Percentiles rank a stretch among this genome's conserved stretches.
Conservation (phyloP, 148 eudicot genomes). For the Spergularia bocconei region DNA sequence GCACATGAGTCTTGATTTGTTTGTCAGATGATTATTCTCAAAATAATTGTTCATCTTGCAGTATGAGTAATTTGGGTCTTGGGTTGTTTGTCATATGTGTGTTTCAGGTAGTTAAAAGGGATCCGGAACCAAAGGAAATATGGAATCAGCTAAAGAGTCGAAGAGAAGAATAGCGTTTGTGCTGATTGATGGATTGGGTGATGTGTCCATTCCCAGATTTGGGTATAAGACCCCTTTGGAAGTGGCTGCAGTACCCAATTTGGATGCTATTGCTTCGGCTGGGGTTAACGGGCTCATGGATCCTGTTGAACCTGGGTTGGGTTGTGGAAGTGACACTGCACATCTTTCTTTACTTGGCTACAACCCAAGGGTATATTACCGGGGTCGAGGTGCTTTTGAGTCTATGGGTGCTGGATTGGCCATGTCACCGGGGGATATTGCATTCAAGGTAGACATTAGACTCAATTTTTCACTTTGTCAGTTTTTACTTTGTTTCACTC, state of each 20-base stretch:
- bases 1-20: neutral
- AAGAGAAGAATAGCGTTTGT: slow-evolving; percentile 87
- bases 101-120: neutral
- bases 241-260: slow-evolving; percentile 62
- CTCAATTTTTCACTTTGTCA: neutral
- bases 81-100: neutral
- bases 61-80: neutral
- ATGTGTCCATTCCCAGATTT: slow-evolving; percentile 82
- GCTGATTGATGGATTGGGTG: slow-evolving; percentile 87
- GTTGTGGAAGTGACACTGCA: slow-evolving; percentile 96
- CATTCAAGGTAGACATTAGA: slow-evolving; percentile 61
- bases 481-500: neutral
- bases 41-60: neutral
- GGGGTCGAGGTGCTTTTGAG: slow-evolving; percentile 98
- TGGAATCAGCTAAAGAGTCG: slow-evolving; percentile 54
- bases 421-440: slow-evolving; percentile 98
- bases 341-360: slow-evolving; percentile 95
- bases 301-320: slow-evolving; percentile 97
- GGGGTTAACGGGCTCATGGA: slow-evolving; percentile 98
- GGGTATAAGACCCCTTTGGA: slow-evolving; percentile 73
- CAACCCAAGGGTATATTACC: slow-evolving; percentile 89
- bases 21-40: neutral
- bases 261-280: slow-evolving; percentile 89
- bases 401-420: slow-evolving; percentile 99
- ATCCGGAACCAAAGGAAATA: slow-evolving; percentile 20